phyloP scores from a whole-genome alignment of 805 yeast genomes.

The Phaffomyces thermotolerans region DNA sequence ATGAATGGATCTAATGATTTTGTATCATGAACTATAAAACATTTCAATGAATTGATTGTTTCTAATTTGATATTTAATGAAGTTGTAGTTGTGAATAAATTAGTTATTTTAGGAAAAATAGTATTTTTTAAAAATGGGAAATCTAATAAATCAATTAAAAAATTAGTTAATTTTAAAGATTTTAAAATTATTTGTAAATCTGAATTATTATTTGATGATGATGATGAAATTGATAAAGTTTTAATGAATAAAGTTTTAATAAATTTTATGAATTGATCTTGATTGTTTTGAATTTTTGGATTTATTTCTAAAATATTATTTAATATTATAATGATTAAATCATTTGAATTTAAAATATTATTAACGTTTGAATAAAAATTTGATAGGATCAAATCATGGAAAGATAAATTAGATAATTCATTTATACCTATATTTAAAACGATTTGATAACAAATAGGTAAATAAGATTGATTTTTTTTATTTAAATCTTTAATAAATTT shows the following conservation, averaged over 20 bases:
- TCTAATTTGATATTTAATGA: conserved; percentile 70
- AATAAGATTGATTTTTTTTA: conserved; percentile 33
- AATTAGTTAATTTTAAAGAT: conserved; percentile 37
- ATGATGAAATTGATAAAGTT: conserved; percentile 26
- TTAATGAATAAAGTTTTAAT: conserved; percentile 37
- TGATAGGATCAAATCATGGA: conserved; percentile 62
- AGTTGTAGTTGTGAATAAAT: conserved; percentile 76
- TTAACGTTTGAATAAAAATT: conserved; percentile 14
- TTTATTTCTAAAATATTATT: conserved; percentile 43
- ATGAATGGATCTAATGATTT: conserved; percentile 65
- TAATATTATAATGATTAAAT: conserved; percentile 37
- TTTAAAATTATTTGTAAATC: conserved; percentile 38
- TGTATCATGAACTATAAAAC: conserved; percentile 39
- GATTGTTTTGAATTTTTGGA: conserved; percentile 35
- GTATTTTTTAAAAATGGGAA: conserved; percentile 66
- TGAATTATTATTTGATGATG: conserved; percentile 1
- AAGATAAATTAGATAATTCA: conserved; percentile 66
- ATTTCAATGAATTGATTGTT: conserved; percentile 53
- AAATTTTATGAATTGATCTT: conserved; percentile 42
- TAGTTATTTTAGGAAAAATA: conserved; percentile 65
- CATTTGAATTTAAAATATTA: conserved; percentile 30
- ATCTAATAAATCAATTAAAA: conserved; percentile 43
- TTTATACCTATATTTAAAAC: conserved; percentile 52
- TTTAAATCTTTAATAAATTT: conserved; percentile 32
- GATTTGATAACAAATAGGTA: conserved; percentile 44